Conservation (phyloP, 768 basidiomycete species). For the Xanthoconium purpureum region DNA sequence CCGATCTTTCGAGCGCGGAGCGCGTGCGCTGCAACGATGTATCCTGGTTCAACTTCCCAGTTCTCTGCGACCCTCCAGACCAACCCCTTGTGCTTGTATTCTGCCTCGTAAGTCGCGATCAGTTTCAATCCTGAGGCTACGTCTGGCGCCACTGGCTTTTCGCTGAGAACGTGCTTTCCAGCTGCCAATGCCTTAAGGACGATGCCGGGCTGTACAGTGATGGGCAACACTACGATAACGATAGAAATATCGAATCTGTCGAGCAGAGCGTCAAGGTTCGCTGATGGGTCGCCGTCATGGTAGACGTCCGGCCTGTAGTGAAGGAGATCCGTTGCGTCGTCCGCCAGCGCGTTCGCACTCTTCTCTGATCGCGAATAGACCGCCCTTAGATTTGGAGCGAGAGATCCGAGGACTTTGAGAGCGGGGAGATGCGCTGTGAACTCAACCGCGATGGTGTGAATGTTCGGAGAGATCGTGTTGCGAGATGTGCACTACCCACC, state of each 20-base stretch:
- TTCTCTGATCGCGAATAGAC: slow-evolving; percentile 78
- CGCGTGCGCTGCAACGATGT: slow-evolving; percentile 38
- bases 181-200: slow-evolving; percentile 62
- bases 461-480: slow-evolving; percentile 11
- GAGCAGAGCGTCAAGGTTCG: slow-evolving; percentile 61
- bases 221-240: slow-evolving; percentile 77
- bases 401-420: slow-evolving; percentile 49
- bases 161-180: slow-evolving; percentile 86
- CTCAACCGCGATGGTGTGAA: slow-evolving; percentile 24
- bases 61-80: slow-evolving; percentile 85
- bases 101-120: slow-evolving; percentile 61
- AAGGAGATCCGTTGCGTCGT: slow-evolving; percentile 42
- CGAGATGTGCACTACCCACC: slow-evolving; percentile 40
- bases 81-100: slow-evolving; percentile 64
- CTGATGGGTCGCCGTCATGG: slow-evolving; percentile 47
- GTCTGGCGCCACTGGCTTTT: slow-evolving; percentile 81
- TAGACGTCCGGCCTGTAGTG: slow-evolving; percentile 47
- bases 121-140: slow-evolving; percentile 60
- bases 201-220: slow-evolving; percentile 67
- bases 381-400: slow-evolving; percentile 53
- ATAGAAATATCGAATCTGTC: slow-evolving; percentile 64
- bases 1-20: slow-evolving; percentile 67
- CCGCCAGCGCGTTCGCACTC: slow-evolving; percentile 53
- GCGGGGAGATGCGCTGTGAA: slow-evolving; percentile 75
- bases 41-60: slow-evolving; percentile 65